Evolutionary conservation across 352 stramenopile species (phyloP).

Genomic region (Phytophthora ohioensis): DNA sequence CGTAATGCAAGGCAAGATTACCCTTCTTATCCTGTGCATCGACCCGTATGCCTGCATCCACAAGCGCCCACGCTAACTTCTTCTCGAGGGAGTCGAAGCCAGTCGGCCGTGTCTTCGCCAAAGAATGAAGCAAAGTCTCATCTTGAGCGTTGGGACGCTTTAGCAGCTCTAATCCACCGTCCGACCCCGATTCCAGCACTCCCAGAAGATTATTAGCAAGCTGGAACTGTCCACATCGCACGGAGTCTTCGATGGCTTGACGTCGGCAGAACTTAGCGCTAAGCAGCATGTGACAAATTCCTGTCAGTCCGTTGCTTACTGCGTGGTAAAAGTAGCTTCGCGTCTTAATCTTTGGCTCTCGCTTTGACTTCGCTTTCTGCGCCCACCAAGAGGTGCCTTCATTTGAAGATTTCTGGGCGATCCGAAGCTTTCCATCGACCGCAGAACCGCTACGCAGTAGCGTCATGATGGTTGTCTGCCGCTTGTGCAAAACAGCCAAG

Average conservation of each 20-base stretch:
- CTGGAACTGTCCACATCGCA: slow-evolving; percentile 76
- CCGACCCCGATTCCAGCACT: slow-evolving; percentile 55
- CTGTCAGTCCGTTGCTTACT: slow-evolving; percentile 71
- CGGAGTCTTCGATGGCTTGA: slow-evolving; percentile 79
- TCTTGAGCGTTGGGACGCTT: slow-evolving; percentile 50
- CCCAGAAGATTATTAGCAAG: slow-evolving; percentile 76
- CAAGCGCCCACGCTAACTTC: slow-evolving; percentile 71
- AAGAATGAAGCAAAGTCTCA: slow-evolving; percentile 69
- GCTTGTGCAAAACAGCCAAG: slow-evolving; percentile 61
- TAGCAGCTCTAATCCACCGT: slow-evolving; percentile 43
- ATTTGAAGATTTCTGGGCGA: slow-evolving; percentile 23
- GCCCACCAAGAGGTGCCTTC: neutral
- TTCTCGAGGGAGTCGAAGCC: slow-evolving; percentile 62
- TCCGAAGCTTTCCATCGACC: slow-evolving; percentile 57
- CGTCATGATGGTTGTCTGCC: slow-evolving; percentile 81
- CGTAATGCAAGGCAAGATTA: slow-evolving; percentile 68
- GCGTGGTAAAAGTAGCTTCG: slow-evolving; percentile 83
- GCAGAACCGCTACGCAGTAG: slow-evolving; percentile 69
- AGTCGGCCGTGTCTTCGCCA: slow-evolving; percentile 62
- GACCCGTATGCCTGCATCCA: slow-evolving; percentile 58
- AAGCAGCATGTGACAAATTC: slow-evolving; percentile 83
- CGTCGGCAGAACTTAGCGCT: slow-evolving; percentile 76
- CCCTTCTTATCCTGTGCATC: slow-evolving; percentile 43
- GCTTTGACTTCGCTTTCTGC: slow-evolving; percentile 13
- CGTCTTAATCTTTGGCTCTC: slow-evolving; percentile 31